Percentiles rank a stretch among this genome's conserved stretches.
Conservation (phyloP, 2,329 filamentous ascomycete genomes). For the Colletotrichum incanum region DNA sequence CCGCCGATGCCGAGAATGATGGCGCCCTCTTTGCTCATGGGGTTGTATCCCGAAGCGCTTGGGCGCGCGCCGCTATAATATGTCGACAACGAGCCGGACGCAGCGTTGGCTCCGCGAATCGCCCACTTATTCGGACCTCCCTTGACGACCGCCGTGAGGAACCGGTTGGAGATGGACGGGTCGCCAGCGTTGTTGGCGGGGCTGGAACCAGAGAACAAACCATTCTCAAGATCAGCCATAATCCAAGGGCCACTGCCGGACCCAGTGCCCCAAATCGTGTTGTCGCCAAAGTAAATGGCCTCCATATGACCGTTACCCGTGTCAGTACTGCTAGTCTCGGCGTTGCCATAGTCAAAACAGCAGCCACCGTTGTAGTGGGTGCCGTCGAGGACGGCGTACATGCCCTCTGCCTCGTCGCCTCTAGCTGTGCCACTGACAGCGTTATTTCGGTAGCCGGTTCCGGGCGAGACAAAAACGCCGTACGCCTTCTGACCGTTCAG, state of each 20-base stretch:
- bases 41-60: conserved; percentile 67
- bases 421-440: conserved; percentile 65
- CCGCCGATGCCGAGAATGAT: conserved; percentile 81
- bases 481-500: conserved; percentile 75
- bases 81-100: conserved; percentile 68
- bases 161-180: conserved; percentile 68
- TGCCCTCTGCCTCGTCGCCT: conserved; percentile 70
- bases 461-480: conserved; percentile 74
- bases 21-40: conserved; percentile 76
- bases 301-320: conserved; percentile 79
- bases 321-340: conserved; percentile 66
- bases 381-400: conserved; percentile 74
- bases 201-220: conserved; percentile 71
- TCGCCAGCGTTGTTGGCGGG: conserved; percentile 64
- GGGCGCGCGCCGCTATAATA: conserved; percentile 73
- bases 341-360: conserved; percentile 73
- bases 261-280: conserved; percentile 69
- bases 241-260: conserved; percentile 75
- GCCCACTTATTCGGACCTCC: conserved; percentile 71
- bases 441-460: conserved; percentile 76
- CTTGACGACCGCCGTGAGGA: conserved; percentile 72
- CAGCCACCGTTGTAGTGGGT: conserved; percentile 72
- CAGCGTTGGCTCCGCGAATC: conserved; percentile 71
- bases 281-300: conserved; percentile 75
- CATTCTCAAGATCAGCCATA: conserved; percentile 80